Evolutionary conservation across 768 basidiomycete genomes (phyloP).

Genomic region (Panaeolus cyanescens): DNA sequence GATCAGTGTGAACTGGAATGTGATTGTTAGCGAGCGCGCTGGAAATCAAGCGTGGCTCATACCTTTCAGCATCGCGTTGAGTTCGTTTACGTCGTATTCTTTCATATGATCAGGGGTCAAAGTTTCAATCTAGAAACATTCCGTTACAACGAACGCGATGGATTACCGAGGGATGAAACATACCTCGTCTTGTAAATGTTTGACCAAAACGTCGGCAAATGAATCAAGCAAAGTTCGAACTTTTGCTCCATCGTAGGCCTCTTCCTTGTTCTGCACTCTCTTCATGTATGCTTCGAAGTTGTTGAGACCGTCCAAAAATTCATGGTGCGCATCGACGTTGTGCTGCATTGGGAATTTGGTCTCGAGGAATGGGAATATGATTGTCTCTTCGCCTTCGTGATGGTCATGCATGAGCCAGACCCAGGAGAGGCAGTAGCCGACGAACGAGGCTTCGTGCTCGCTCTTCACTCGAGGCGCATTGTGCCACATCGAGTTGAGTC

Average conservation of each 20-base stretch:
- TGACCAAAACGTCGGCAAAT: slow-evolving; percentile 6
- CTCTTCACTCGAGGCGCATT: slow-evolving; percentile 8
- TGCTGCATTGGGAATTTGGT: slow-evolving; percentile 7
- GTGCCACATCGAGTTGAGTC: slow-evolving; percentile 10
- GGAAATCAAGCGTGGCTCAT: background rate
- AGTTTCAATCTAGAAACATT: background rate
- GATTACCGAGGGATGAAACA: background rate
- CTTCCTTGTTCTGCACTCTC: background rate
- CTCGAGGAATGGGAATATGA: slow-evolving; percentile 11
- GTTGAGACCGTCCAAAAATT: background rate
- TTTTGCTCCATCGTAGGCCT: slow-evolving; percentile 12
- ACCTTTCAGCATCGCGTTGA: slow-evolving; percentile 6
- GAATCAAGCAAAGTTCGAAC: slow-evolving; percentile 6
- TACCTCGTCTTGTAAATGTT: slow-evolving; percentile 10
- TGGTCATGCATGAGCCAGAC: slow-evolving; percentile 9
- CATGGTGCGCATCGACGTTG: background rate
- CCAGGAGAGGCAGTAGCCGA: slow-evolving; percentile 7
- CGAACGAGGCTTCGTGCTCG: slow-evolving; percentile 10
- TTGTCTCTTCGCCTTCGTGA: slow-evolving; percentile 6
- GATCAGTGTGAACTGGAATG: slow-evolving; percentile 1
- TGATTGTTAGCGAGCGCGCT: background rate
- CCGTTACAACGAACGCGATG: background rate
- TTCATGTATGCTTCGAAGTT: slow-evolving; percentile 2
- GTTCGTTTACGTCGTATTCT: slow-evolving; percentile 5
- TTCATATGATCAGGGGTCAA: background rate